Base-by-base conservation (phyloP, 768 basidiomycete genomes). In the Suillus sp. region DNA sequence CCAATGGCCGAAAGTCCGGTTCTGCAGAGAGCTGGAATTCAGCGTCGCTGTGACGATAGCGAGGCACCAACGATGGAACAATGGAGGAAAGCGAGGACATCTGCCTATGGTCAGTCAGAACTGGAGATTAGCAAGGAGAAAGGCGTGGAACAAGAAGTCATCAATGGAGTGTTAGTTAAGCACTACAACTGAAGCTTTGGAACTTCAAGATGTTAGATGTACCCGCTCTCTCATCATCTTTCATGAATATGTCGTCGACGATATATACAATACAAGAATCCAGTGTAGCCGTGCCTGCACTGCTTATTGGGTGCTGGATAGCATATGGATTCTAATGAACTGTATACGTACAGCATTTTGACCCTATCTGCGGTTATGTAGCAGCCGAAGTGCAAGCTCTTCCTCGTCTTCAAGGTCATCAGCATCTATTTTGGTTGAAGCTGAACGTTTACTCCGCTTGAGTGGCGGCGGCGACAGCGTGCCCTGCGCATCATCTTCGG, bases 321-420 rank as follows among this genome's bases (percentile, higher is more conserved):
- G 11, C 51, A 34, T 34, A 34, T 53, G 32, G 6, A 38, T 56
- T 37, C 37, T 25, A 27, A 27, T 57, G 25, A 40, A 57, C 9
- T 30, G 56, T 18, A 40, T 57, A 38, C 56, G 38, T 40, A 57
- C 56, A 57, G 11, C 5, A 57, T 57, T 25, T 25, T 18, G 18
- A 40, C 37, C 56, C 38, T 57, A 57, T 40, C 56, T 57, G 56
- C 56, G 56, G 11, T 69, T 70, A 34, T 83, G 79, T 59, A 91
- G 73, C 53, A 95, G 69, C 55, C 79, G 77, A 34, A 93, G 73
- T 7, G 91, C 91, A 68, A 92, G 71, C 67, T 83, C 86, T 71
- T 89, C 87, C 54, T 87, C 85, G 47, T 85, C 84, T 56, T 82
- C 82, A 8, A 85, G 65, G 22, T 70, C 77, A 22, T 78, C 77